Base-by-base conservation (phyloP, 192 early-diverging fungal species). In the Coemansia sp. region DNA sequence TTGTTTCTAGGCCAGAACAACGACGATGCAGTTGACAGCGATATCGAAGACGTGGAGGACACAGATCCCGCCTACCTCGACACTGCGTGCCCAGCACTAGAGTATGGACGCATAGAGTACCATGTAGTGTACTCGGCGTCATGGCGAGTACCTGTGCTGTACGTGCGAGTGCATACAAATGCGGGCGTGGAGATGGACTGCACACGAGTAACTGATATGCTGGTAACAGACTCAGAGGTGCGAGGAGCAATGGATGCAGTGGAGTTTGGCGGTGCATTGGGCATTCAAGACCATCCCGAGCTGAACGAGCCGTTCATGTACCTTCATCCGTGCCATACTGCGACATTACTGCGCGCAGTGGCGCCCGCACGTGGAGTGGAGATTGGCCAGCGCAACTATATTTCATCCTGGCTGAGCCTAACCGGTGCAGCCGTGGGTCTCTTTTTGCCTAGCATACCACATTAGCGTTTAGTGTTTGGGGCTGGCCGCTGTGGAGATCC, bases 261-360 rank as follows among this genome's bases (percentile, higher is more conserved):
- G 56, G 70, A 69, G 57, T 81, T 75, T 69, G 79, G 79, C 56
- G 79, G 79, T 4, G 79, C 79, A n/a, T 52, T 81, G 56, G 66
- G 79, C 0, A 60, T 81, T 5, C 62, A 62, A 63, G 79, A 81
- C 21, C 79, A 81, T 24, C 79, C 79, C 8, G 63, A 58, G 18
- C 48, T 81, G 15, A 58, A 58, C 10, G 26, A 49, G 12, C 79
- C 79, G 23, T 81, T 38, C 20, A 25, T 72, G 66, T 75, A 68
- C 53, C 53, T 81, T 36, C 79, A 81, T 38, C 79, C 79, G 23
- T 81, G 79, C 57, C 69, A 81, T 46, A 81, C 79, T 24, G 79
- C 73, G 2, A 63, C 69, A 24, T 42, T 81, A 26, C 63, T 81
- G 34, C 53, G 60, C 3, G 55, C 68, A 2, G 70, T 75, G 10